A percentile compares a stretch with the other conserved stretches of the same genome.
Evolutionary conservation across 2,329 filamentous ascomycete species (phyloP).

Genomic region (Fusarium burgessii): DNA sequence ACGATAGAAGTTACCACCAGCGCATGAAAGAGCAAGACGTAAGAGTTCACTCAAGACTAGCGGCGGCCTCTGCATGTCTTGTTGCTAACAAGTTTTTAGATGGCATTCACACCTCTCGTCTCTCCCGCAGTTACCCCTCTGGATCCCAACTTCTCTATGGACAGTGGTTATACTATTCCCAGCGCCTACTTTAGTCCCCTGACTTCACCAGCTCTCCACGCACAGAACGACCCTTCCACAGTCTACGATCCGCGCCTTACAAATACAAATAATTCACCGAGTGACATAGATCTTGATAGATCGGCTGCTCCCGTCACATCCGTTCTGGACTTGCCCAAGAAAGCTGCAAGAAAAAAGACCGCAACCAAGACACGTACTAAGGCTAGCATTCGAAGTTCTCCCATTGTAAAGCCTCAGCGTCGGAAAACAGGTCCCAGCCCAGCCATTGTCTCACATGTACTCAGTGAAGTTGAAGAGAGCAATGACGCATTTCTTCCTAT

Average conservation of each 20-base stretch:
- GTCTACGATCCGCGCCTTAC: constrained; percentile 48
- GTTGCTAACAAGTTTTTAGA: constrained; percentile 56
- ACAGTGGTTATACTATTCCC: constrained; percentile 70
- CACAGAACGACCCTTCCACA: constrained; percentile 51
- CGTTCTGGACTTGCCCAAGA: constrained; percentile 64
- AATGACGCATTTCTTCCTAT: constrained; percentile 53
- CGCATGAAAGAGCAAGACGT: constrained; percentile 76
- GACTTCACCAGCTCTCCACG: constrained; percentile 82
- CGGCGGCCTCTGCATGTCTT: not conserved
- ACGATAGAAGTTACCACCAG: constrained; percentile 73
- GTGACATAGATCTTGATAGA: constrained; percentile 67
- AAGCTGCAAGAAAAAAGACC: constrained; percentile 62
- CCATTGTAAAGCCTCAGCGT: constrained; percentile 76
- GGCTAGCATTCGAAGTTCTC: constrained; percentile 73
- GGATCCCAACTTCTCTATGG: constrained; percentile 75
- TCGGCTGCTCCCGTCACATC: constrained; percentile 51
- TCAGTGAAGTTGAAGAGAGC: constrained; percentile 65
- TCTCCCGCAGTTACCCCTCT: constrained; percentile 87
- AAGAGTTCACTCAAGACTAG: constrained; percentile 46
- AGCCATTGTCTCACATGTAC: constrained; percentile 66
- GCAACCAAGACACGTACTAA: constrained; percentile 65
- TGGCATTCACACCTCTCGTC: constrained; percentile 83
- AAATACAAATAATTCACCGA: constrained; percentile 63
- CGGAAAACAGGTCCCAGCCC: constrained; percentile 66
- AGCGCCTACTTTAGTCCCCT: constrained; percentile 85